A percentile compares a stretch with the other conserved stretches of the same genome.
phyloP scores from a whole-genome alignment of 1,139 yeast genomes.

The Blastobotrys capitulatus region DNA sequence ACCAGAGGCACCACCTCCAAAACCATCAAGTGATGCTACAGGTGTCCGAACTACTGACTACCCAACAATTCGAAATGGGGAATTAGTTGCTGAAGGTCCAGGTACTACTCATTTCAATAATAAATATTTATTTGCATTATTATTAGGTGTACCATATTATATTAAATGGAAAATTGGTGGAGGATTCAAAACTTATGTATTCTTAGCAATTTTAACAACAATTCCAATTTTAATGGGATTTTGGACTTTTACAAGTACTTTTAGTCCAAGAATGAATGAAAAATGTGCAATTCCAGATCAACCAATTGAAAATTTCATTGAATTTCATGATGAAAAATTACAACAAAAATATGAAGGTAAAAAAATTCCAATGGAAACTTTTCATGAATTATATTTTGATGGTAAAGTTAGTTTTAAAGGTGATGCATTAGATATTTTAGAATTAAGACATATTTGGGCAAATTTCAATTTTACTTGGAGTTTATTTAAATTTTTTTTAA shows the following conservation, averaged over 20 bases:
- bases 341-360: conserved; percentile 67
- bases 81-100: conserved; percentile 89
- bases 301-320: conserved; percentile 75
- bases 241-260: conserved; percentile 76
- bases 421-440: conserved; percentile 77
- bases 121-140: conserved; percentile 44
- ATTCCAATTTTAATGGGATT: conserved; percentile 72
- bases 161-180: conserved; percentile 64
- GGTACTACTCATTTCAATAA: conserved; percentile 76
- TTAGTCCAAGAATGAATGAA: conserved; percentile 77
- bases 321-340: conserved; percentile 72
- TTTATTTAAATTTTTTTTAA: conserved; percentile 72
- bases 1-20: conserved; percentile 49
- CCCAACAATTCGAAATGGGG: conserved; percentile 81
- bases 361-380: conserved; percentile 90
- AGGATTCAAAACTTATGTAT: conserved; percentile 59
- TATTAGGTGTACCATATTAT: conserved; percentile 60
- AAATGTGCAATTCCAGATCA: conserved; percentile 70
- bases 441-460: conserved; percentile 90
- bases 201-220: conserved; percentile 44
- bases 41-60: conserved; percentile 60
- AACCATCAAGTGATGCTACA: conserved; percentile 43
- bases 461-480: conserved; percentile 71
- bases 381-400: conserved; percentile 81
- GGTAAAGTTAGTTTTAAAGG: conserved; percentile 85